These are phyloP conservation scores for Carallia pectinifolia DNA, from an alignment of 345 rosid species.

Conservation along the genomic window DNA sequence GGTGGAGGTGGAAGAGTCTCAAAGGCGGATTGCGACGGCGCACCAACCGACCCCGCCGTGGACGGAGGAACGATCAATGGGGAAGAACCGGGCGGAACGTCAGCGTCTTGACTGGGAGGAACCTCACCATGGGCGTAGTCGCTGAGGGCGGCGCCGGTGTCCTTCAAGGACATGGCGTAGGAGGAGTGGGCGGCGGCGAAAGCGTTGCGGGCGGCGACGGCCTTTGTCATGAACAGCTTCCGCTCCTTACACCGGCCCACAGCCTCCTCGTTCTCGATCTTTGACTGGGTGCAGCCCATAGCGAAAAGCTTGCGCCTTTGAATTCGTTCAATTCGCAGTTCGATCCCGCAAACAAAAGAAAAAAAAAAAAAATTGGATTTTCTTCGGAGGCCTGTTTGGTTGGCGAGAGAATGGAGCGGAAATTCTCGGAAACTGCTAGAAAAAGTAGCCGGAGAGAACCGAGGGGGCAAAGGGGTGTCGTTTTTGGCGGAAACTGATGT, in stretches of 20 bases:
- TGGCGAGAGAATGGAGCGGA: too few species aligned
- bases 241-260: constrained; percentile 81
- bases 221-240: constrained; percentile 65
- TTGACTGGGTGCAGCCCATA: constrained; percentile 93
- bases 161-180: constrained; percentile 70
- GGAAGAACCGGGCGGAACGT: not conserved
- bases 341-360: too few species aligned
- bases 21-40: constrained; percentile 18
- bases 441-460: too few species aligned
- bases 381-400: too few species aligned
- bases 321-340: too few species aligned
- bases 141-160: constrained; percentile 93
- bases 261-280: constrained; percentile 95
- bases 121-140: constrained; percentile 78
- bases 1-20: constrained; percentile 56
- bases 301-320: too few species aligned
- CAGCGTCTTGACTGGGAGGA: constrained; percentile 20
- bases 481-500: too few species aligned
- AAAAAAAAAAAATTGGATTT: too few species aligned
- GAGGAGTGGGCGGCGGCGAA: constrained; percentile 96
- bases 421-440: too few species aligned
- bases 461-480: too few species aligned
- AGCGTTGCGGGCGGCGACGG: constrained; percentile 74
- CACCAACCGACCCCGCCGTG: not conserved
- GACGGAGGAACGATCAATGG: constrained; percentile 3